A percentile compares a stretch with the other conserved stretches of the same genome.
phyloP scores from a whole-genome alignment of 495 filamentous ascomycete species.

The Neurospora sp. region DNA sequence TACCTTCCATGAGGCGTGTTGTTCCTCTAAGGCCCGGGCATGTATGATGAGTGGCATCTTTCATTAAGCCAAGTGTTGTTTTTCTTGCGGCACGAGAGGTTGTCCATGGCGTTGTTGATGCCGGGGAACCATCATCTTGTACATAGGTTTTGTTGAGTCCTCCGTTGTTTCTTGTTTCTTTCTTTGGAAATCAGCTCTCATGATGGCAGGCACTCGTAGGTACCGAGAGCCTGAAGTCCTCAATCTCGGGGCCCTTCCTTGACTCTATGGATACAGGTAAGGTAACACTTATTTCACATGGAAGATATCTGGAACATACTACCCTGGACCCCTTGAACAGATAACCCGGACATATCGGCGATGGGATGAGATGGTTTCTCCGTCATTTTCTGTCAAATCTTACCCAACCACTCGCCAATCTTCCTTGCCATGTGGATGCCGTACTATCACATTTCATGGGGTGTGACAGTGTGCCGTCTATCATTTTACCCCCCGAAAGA shows the following conservation, averaged over 20 bases:
- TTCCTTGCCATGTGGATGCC: neutral
- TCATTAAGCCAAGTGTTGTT: no score
- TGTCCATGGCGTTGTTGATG: neutral
- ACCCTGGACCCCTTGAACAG: neutral
- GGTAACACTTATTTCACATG: neutral
- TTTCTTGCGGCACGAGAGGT: no score
- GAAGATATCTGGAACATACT: neutral
- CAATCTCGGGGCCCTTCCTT: neutral
- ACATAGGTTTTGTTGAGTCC: neutral
- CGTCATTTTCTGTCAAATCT: neutral
- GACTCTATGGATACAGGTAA: neutral
- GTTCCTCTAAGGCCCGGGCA: no score
- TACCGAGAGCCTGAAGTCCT: neutral
- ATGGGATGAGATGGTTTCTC: neutral
- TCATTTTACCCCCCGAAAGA: neutral
- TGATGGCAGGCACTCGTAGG: neutral
- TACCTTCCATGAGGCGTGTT: no score
- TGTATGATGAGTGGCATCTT: no score
- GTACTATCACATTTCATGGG: neutral
- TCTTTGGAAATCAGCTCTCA: neutral
- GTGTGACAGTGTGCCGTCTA: neutral
- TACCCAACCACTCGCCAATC: neutral
- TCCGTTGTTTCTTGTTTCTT: neutral
- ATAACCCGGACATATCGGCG: neutral
- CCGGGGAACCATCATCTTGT: neutral